Evolutionary conservation across 1,284 basidiomycete genomes (phyloP), one percentile per base, ranked within the genome.

Genomic region (Austroboletus novae-zelandiae): DNA sequence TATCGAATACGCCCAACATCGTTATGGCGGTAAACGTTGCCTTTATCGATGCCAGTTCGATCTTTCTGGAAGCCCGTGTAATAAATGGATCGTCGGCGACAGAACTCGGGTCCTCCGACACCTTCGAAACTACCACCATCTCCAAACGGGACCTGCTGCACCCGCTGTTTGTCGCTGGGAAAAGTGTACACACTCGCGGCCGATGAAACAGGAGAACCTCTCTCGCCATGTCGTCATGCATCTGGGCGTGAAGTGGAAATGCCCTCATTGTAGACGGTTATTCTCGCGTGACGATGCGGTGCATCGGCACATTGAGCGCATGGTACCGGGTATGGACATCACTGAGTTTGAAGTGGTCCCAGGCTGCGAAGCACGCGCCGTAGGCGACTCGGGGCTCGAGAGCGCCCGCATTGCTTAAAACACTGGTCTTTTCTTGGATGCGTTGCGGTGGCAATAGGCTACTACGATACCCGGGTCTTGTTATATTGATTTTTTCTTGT

Each of bases 191-290:
- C 61, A 61, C 46, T 23, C 52, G 13, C 48, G 54, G 48, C 41
- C 47, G 50, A 67, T 66, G 64, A 69, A 65, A 45, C 66, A 66
- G 48, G 64, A 66, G 50, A 66, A 69, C n/a, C 65, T 66, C 3
- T 56, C 67, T 2, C 65, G 64, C 13, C 64, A 66, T 43, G 42
- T 66, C n/a, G 57, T 68, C 44, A 65, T 50, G 53, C 64, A 66
- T 49, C 45, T 66, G 5, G 61, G 62, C 6, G 61, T 66, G 42
- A 69, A 65, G 48, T 69, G 64, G 65, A 51, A 40, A 45, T 66
- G 64, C 23, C 56, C 56, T n/a, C 62, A 63, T 51, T 66, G 64
- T 23, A 47, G 45, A 18, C 54, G 45, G 39, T 47, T 53, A 49
- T 61, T 69, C 15, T 68, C 64, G 45, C 64, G 64, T 51, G 67